Evolutionary conservation across 2,329 filamentous ascomycete genomes (phyloP).

Genomic region (Coniella lustricola): DNA sequence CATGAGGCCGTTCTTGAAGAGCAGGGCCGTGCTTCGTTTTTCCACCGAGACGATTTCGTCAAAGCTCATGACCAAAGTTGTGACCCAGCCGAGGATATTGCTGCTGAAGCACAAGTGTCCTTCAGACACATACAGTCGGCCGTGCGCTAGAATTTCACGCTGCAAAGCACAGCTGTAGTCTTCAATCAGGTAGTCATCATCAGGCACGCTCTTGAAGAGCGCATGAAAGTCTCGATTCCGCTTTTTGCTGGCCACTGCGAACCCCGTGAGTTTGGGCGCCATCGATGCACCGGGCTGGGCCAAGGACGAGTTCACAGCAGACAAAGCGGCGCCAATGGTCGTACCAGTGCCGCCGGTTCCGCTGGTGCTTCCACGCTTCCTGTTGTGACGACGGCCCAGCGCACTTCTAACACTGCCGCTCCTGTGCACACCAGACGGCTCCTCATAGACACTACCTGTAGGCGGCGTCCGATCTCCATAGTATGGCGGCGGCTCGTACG

Average conservation of each 20-base stretch:
- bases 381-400: conserved; percentile 39
- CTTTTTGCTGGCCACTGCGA: conserved; percentile 93
- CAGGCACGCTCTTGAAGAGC: conserved; percentile 91
- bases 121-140: conserved; percentile 91
- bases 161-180: conserved; percentile 97
- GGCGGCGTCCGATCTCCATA: conserved; percentile 60
- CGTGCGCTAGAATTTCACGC: conserved; percentile 89
- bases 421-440: conserved; percentile 52
- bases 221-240: conserved; percentile 92
- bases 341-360: conserved; percentile 44
- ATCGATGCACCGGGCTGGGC: conserved; percentile 53
- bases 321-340: conserved; percentile 66
- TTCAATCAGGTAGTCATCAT: conserved; percentile 96
- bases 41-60: conserved; percentile 96
- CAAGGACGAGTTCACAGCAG: conserved; percentile 63
- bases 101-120: conserved; percentile 98
- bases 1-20: conserved; percentile 96
- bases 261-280: conserved; percentile 78
- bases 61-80: conserved; percentile 94
- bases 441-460: conserved; percentile 56
- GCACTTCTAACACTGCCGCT: conserved; percentile 62
- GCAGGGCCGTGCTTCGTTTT: conserved; percentile 88
- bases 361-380: conserved; percentile 72
- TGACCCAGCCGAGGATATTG: conserved; percentile 97
- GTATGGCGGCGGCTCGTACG: conserved; percentile 38